Evolutionary conservation across 441 rosid genomes (phyloP), one percentile per base, ranked within the genome.

Genomic region (Aleurites moluccanus): DNA sequence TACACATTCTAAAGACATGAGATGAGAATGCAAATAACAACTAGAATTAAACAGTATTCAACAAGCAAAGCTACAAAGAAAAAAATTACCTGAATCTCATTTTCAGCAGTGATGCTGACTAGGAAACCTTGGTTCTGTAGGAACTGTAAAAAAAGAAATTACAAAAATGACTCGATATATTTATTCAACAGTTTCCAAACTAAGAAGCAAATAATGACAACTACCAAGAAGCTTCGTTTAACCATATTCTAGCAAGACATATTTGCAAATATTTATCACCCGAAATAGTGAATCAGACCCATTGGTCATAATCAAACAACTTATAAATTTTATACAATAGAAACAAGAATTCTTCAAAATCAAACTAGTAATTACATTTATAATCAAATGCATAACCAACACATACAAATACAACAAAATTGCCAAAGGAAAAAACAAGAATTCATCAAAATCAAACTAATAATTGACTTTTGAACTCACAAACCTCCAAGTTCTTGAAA

Each of bases 61-160:
- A 49, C 21, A 30, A 14, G 23, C 45, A 47, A 50, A 64, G 35
- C 38, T 11, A 20, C 42, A 56, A 64, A 63, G 55, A 81, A 64
- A 25, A 23, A 20, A 52, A 16, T 79, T 83, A 86, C 92, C 94
- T 88, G 90, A 76, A 90, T 87, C 74, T 82, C 88, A 74, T 86
- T 83, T 70, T 86, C 88, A 55, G 79, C 85, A 21, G 89, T 75
- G 67, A 90, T 74, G 57, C 89, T 70, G 69, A 82, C 85, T 67
- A 90, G 78, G 74, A 85, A 81, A 38, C 94, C 92, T 64, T 82
- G 86, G 76, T 88, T 88, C 80, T 83, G 87, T 16, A 90, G 80
- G 78, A 90, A 90, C 90, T 90, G 86, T 79, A 74, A 60, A 78
- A 70, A 66, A 25, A 16, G n/a, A 42, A 20, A 10, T 59, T 10